Conservation (phyloP, 805 yeast genomes). For the Candida montana region DNA sequence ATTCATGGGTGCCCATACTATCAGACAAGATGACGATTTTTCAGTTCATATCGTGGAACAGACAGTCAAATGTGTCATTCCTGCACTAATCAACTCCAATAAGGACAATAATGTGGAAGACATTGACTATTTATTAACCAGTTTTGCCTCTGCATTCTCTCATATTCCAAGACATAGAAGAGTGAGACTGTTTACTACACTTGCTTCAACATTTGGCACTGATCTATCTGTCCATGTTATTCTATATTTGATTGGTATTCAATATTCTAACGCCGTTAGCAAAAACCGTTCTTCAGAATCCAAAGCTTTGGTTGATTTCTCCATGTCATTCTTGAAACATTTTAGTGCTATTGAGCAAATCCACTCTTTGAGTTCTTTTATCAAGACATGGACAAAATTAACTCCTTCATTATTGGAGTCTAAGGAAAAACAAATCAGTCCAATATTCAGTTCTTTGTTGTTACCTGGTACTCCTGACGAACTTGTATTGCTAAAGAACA, state of each 20-base stretch:
- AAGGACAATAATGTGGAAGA: slow-evolving; percentile 48
- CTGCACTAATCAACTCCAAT: slow-evolving; percentile 64
- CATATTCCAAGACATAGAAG: slow-evolving; percentile 97
- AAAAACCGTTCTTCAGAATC: slow-evolving; percentile 64
- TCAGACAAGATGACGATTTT: slow-evolving; percentile 94
- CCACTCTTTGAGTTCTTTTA: slow-evolving; percentile 43
- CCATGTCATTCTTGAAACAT: slow-evolving; percentile 59
- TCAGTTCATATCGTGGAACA: slow-evolving; percentile 89
- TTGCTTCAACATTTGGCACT: slow-evolving; percentile 71
- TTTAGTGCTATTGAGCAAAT: slow-evolving; percentile 69
- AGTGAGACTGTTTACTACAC: slow-evolving; percentile 72
- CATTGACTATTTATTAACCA: slow-evolving; percentile 75
- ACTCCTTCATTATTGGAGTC: slow-evolving; percentile 29
- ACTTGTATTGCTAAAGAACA: slow-evolving; percentile 41
- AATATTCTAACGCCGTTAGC: slow-evolving; percentile 49
- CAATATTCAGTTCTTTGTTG: slow-evolving; percentile 59
- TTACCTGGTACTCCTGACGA: slow-evolving; percentile 46
- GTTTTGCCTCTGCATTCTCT: slow-evolving; percentile 90
- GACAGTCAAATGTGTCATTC: slow-evolving; percentile 83
- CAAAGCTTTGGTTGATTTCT: slow-evolving; percentile 63
- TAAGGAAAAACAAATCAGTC: slow-evolving; percentile 36
- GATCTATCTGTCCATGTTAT: slow-evolving; percentile 63
- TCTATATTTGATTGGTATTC: slow-evolving; percentile 75
- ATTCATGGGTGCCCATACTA: slow-evolving; percentile 97
- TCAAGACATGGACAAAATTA: slow-evolving; percentile 43